Conservation (phyloP, 2,329 filamentous ascomycete species). For the Dothistroma pini region DNA sequence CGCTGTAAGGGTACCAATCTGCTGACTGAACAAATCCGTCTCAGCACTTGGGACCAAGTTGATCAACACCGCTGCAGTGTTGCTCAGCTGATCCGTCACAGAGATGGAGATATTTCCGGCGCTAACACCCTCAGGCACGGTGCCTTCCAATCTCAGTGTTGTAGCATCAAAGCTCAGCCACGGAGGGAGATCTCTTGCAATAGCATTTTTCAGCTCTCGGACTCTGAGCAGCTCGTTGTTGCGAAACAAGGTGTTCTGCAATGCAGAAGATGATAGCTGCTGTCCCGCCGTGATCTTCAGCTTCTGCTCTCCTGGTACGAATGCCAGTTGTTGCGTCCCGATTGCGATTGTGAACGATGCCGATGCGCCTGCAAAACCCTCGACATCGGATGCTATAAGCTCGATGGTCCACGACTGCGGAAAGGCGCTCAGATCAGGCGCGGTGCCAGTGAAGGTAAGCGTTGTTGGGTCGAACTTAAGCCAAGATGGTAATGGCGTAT, state of each 20-base stretch:
- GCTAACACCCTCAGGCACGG: slow-evolving; percentile 55
- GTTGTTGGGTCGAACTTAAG: slow-evolving; percentile 64
- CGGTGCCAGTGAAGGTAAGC: slow-evolving; percentile 67
- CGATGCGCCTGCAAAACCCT: slow-evolving; percentile 68
- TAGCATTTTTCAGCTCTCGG: slow-evolving; percentile 50
- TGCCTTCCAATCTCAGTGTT: slow-evolving; percentile 63
- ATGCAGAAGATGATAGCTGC: slow-evolving; percentile 30
- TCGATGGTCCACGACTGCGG: slow-evolving; percentile 70
- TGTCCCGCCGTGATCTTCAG: slow-evolving; percentile 35
- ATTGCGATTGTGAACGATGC: slow-evolving; percentile 69
- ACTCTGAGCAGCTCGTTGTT: slow-evolving; percentile 43
- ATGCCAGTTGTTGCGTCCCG: slow-evolving; percentile 65
- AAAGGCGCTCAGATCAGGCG: slow-evolving; percentile 62
- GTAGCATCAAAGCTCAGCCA: slow-evolving; percentile 67
- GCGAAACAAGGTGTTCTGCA: slow-evolving; percentile 35
- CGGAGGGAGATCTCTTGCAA: slow-evolving; percentile 53
- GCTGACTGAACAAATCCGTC: slow-evolving; percentile 42
- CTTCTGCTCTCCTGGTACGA: slow-evolving; percentile 54
- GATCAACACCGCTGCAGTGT: slow-evolving; percentile 56
- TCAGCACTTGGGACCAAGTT: slow-evolving; percentile 31
- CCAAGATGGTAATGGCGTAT: slow-evolving; percentile 84
- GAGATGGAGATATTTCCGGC: slow-evolving; percentile 61
- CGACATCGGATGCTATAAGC: slow-evolving; percentile 73
- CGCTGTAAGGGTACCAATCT: slow-evolving; percentile 46
- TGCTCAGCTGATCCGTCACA: slow-evolving; percentile 57